Evolutionary conservation across 1,284 basidiomycete genomes (phyloP), one percentile per base, ranked within the genome.

Genomic region (Wolfiporia cocos): DNA sequence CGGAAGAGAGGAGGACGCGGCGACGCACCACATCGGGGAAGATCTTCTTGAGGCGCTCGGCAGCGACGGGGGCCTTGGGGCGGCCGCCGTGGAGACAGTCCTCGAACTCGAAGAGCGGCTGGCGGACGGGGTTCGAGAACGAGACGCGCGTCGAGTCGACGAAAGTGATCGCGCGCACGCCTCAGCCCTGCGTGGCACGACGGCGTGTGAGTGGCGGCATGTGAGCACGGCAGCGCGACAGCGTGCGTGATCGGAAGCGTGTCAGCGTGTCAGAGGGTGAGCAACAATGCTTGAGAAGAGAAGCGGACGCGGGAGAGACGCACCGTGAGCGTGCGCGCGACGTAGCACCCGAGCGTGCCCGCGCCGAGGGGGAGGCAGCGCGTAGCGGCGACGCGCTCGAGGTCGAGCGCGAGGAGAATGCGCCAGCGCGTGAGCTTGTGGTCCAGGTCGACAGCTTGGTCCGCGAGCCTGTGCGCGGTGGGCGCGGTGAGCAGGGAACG

Each of bases 361-460:
- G 95, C 93, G 4, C 95, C 96, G 0, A 99, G 78, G 1, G 98
- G 68, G 1, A 99, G 69, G 60, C 91, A 96, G 37, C 71, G 78
- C 0, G 92, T 92, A 0, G 62, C 61, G 2, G 90, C 80, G 20
- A 99, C 77, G 62, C 83, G 89, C 39, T 96, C 93, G 6, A 99
- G 73, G 50, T 98, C 76, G 34, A 99, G 78, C 0, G 78, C 69
- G 2, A 96, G 95, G 34, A 99, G 71, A 50, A 98, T 92, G 9
- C 95, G 77, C 95, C 95, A 99, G 23, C 92, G 78, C 95, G 99
- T 98, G 19, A 99, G 76, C 62, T 98, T 98, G 39, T 98, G 70
- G 59, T 98, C 99, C 24, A 99, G 71, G 63, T 97, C 93, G 9
- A 98, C 92, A 0, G 96, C 96, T 63, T 98, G 95, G 51, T 92